phyloP scores from a whole-genome alignment of 2,329 filamentous ascomycete species.

The Trichoderma brevicompactum region DNA sequence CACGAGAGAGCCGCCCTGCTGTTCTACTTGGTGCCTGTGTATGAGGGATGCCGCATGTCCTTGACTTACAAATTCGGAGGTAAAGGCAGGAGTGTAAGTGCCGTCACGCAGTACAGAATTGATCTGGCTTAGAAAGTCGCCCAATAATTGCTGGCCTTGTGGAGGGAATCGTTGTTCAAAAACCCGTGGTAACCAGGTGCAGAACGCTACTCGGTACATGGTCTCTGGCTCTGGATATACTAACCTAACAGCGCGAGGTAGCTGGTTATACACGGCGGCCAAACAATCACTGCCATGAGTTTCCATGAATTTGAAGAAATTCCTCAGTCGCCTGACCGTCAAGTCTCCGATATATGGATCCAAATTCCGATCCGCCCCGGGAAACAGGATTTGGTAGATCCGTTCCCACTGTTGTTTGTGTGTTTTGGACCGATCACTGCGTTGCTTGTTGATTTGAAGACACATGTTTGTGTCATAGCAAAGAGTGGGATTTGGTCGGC shows the following conservation, averaged over 20 bases:
- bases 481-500: neutral
- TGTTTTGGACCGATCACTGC: neutral
- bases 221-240: neutral
- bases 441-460: neutral
- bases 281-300: neutral
- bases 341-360: neutral
- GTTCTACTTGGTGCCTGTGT: neutral
- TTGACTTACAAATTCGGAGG: neutral
- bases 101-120: neutral
- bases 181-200: neutral
- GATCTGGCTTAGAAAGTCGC: neutral
- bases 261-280: neutral
- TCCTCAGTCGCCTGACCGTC: neutral
- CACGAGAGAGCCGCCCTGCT: neutral
- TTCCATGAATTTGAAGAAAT: conserved; percentile 7
- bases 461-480: neutral
- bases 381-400: conserved; percentile 7
- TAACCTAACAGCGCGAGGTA: neutral
- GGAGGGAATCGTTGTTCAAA: neutral
- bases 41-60: neutral
- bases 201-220: conserved; percentile 6
- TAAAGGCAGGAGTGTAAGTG: neutral
- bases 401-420: conserved; percentile 1
- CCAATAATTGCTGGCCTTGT: neutral
- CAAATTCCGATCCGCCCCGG: no score